These are phyloP conservation scores for Cyberlindnera mycetangii DNA, from an alignment of 805 yeast species.

Conservation along the genomic window DNA sequence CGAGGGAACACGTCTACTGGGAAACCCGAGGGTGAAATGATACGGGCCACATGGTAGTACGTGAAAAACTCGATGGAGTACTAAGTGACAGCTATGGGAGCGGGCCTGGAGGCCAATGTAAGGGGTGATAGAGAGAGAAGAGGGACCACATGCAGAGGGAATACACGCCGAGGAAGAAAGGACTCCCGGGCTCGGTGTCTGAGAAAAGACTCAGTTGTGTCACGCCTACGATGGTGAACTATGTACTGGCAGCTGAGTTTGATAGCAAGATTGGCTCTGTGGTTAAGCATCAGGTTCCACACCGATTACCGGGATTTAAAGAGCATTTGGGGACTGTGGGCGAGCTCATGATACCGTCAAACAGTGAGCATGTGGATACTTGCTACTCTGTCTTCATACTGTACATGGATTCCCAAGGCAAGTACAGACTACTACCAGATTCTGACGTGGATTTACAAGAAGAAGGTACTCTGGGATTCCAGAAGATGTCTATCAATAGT, in stretches of 20 bases:
- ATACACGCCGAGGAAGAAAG: conserved; percentile 1
- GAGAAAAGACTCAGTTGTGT: conserved; percentile 9
- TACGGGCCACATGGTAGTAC: neutral
- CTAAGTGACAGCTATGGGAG: no score
- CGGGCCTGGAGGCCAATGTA: no score
- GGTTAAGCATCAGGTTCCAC: conserved; percentile 59
- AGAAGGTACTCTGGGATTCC: conserved; percentile 11
- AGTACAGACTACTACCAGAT: conserved; percentile 23
- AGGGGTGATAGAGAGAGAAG: neutral
- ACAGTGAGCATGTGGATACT: conserved; percentile 51
- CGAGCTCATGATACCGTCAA: conserved; percentile 61
- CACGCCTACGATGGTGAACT: conserved; percentile 41
- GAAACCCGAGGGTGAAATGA: neutral
- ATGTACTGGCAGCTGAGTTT: conserved; percentile 70
- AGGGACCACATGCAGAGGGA: neutral
- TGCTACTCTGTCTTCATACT: conserved; percentile 58
- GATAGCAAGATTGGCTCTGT: conserved; percentile 75
- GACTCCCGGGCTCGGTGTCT: neutral
- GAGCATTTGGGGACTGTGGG: conserved; percentile 38
- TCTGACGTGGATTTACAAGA: conserved; percentile 19
- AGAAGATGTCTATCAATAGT: conserved; percentile 13
- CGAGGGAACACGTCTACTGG: neutral
- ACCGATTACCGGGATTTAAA: conserved; percentile 35
- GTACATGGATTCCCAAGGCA: conserved; percentile 35
- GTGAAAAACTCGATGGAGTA: no score